These are phyloP conservation scores for Tetracentron sinense DNA, from an alignment of 164 flowering plant genomes.

Conservation along the genomic window DNA sequence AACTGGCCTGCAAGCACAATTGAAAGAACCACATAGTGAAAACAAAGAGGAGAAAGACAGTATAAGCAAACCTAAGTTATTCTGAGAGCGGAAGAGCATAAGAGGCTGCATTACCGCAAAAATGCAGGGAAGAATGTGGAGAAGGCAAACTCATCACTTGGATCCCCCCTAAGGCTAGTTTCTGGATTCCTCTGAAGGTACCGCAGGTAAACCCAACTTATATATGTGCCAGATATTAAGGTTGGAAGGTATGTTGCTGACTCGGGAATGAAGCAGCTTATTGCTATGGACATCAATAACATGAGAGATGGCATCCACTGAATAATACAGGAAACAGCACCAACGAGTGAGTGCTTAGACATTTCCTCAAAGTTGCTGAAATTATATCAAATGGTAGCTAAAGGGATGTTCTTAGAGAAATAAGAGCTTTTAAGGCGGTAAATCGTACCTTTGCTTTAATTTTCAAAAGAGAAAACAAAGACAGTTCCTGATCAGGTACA, in stretches of 20 bases:
- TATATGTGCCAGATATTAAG: conserved; percentile 75
- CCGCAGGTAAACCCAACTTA: conserved; percentile 90
- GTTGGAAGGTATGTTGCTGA: conserved; percentile 73
- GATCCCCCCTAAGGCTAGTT: conserved; percentile 81
- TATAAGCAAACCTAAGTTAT: neutral
- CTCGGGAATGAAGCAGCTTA: conserved; percentile 60
- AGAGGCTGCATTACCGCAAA: conserved; percentile 47
- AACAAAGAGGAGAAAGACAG: neutral
- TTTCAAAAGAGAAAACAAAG: neutral
- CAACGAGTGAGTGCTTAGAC: conserved; percentile 3
- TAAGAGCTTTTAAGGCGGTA: too few relatives aligned
- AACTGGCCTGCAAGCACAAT: conserved; percentile 62
- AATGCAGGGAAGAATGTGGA: conserved; percentile 87
- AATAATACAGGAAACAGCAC: conserved; percentile 6
- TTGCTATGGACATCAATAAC: conserved; percentile 46
- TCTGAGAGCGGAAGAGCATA: neutral
- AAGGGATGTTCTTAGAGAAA: neutral
- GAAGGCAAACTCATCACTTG: conserved; percentile 95
- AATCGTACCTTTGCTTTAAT: neutral
- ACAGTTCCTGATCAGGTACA: conserved; percentile 1
- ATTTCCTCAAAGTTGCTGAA: neutral
- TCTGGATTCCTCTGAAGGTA: conserved; percentile 82
- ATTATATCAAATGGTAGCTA: neutral
- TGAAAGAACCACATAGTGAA: conserved; percentile 10
- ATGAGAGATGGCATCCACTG: conserved; percentile 92